Evolutionary conservation across 768 basidiomycete genomes (phyloP), one percentile per base, ranked within the genome.

Genomic region (Pulveroboletus sp.): DNA sequence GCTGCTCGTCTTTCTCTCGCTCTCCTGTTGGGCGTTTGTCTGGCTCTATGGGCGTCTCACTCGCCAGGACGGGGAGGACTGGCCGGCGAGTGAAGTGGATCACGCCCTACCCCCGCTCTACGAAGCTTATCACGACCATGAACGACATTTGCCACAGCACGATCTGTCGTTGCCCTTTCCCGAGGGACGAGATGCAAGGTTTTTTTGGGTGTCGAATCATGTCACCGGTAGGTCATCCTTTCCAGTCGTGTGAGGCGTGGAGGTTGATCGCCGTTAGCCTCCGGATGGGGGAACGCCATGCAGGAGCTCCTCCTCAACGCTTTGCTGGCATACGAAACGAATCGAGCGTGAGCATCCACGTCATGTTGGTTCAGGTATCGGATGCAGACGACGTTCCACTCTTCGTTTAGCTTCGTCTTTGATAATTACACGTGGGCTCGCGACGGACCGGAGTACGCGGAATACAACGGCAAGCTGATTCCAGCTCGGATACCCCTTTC

Each of bases 221-320:
- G 74, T 70, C 14, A 62, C 60, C 5, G 60, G 77, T 73, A 40
- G 55, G 72, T n/a, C n/a, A n/a, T n/a, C n/a, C n/a, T n/a, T n/a
- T n/a, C n/a, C n/a, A n/a, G n/a, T n/a, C n/a, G n/a, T n/a, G n/a
- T n/a, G n/a, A n/a, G n/a, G n/a, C n/a, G n/a, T n/a, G n/a, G 14
- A 4, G 14, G n/a, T 26, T 58, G 6, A 49, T n/a, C 29, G n/a
- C 14, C 11, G 50, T 9, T 39, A 79, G 79, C 59, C 9, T 71
- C 74, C 36, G 83, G 83, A 4, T 84, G 80, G 80, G 82, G 82
- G 3, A 85, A 85, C 46, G 72, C 64, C 9, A 68, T 83, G 71
- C 79, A 85, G 51, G 82, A 83, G 50, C 72, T 80, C 49, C 45
- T 83, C 4, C 56, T 83, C 40, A 75, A 77, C 41, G 71, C 79